Evolutionary conservation across 257 asterid species (phyloP), one percentile per base, ranked within the genome.

Genomic region (Anisodus tanguticus): DNA sequence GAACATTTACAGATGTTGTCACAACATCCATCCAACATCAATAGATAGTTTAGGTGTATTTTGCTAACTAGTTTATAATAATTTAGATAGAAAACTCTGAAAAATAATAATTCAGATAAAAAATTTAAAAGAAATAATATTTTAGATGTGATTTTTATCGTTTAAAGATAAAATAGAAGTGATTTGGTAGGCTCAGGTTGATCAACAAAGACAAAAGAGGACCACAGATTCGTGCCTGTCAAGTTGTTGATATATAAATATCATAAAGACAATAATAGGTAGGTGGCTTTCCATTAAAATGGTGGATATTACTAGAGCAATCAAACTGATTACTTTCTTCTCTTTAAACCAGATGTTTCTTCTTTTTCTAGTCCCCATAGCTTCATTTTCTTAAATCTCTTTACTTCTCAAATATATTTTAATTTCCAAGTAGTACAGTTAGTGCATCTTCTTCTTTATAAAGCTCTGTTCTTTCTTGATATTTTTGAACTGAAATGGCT

Each of bases 231-330:
- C 49, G 81, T 74, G 17, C 62, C 45, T 49, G 63, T 76, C 45
- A 49, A 51, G 81, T 51, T 6, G 62, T 51, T 76, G 3, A 9
- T 22, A 22, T 76, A 51, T 45, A 45, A 9, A 10, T 9, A 45
- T 9, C 8, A 6, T 22, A 51, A 76, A 51, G 81, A 12, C 63
- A 76, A 53, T 1, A 70, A 10, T 31, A 31, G 35, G 35, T 51
- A 19, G 63, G 47, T 76, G 63, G 62, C 84, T 82, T 74, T 62
- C 87, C 86, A 85, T 82, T 84, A 86, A 87, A 84, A 91, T 91
- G 95, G 94, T 94, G 95, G 92, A 92, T 87, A 64, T 81, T 85
- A 71, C 91, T 86, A 88, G 89, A 90, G 87, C 82, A 39, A 35
- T 60, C 47, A 84, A 82, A 60, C 85, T 19, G n/a, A 81, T 83